Base-by-base conservation (phyloP, 495 filamentous ascomycete species). In the Glarea lozoyensis region DNA sequence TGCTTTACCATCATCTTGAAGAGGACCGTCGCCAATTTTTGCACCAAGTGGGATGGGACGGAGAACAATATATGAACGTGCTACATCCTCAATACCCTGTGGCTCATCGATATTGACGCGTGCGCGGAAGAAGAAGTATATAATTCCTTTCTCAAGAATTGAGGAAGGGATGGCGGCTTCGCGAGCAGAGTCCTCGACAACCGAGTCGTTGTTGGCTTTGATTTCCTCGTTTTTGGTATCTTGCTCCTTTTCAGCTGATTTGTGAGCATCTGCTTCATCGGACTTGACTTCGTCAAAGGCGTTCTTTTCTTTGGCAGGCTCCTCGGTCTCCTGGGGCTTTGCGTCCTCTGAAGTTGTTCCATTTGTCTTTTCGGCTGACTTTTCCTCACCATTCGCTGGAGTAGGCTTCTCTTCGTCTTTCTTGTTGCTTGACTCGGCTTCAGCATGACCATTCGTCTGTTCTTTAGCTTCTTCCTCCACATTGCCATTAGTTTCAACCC, bases 51-150 rank as follows among this genome's bases (percentile, higher is more conserved):
- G 79, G 6, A 90, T 66, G 0, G 90, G 88, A 7, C 85, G 79
- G 2, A 97, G 74, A 22, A 94, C 70, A 45, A 95, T 77, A 61
- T 86, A 92, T 53, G 74, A 87, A 45, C 86, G 82, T 17, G 84
- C 75, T 30, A 95, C 71, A 22, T 95, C 88, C 27, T 67, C 56
- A 6, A 88, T 62, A 44, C 69, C 61, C n/a, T 79, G 69, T 9
- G 89, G 81, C 10, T 87, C 74, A 10, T 86, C 73, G 15, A 85
- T 70, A 42, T 73, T 74, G 40, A 94, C 86, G 18, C 86, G 79
- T 9, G 76, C 76, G 31, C 88, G 81, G 57, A 80, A 81, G 68
- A 95, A 94, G 73, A 95, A 94, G 68, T 94, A 95, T 49, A 97
- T 84, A 49, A 94, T 73, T 2, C 89, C 90, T 52, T 94, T 95